phyloP scores from a whole-genome alignment of 2,329 filamentous ascomycete genomes.

The Nothomitra cinnamomea region DNA sequence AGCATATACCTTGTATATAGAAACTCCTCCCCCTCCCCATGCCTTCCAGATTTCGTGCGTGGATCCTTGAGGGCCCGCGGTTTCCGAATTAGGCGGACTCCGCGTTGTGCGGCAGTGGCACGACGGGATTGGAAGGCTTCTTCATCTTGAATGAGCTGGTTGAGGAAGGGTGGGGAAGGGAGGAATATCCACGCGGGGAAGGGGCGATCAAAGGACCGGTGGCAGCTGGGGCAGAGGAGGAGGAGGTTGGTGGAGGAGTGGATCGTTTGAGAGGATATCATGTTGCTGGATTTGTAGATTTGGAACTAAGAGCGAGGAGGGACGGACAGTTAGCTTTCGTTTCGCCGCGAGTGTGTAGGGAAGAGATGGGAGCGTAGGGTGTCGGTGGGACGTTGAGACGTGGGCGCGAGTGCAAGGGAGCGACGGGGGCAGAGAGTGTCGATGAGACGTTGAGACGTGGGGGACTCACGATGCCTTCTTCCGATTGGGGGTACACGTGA shows the following conservation, averaged over 20 bases:
- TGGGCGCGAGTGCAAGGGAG: neutral
- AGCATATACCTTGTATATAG: too few species aligned
- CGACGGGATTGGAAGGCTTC: neutral
- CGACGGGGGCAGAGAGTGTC: too few species aligned
- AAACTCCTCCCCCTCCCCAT: too few species aligned
- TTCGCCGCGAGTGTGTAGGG: too few species aligned
- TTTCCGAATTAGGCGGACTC: too few species aligned
- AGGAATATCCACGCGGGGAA: slow-evolving; percentile 1
- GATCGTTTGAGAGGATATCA: neutral
- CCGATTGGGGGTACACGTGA: neutral
- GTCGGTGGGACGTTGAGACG: neutral
- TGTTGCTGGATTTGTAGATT: neutral
- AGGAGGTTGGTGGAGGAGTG: neutral
- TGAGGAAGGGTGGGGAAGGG: neutral
- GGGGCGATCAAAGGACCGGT: neutral
- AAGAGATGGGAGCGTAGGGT: too few species aligned
- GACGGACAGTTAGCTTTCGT: neutral
- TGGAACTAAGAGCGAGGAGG: neutral
- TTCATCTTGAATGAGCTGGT: neutral
- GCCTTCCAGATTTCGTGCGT: too few species aligned
- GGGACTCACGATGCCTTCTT: neutral
- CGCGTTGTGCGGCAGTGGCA: too few species aligned
- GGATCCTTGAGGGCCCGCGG: too few species aligned
- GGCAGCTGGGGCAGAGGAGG: neutral
- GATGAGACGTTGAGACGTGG: neutral